Base-by-base conservation (phyloP, 2,329 filamentous ascomycete genomes). In the Verticillium nonalfalfae region DNA sequence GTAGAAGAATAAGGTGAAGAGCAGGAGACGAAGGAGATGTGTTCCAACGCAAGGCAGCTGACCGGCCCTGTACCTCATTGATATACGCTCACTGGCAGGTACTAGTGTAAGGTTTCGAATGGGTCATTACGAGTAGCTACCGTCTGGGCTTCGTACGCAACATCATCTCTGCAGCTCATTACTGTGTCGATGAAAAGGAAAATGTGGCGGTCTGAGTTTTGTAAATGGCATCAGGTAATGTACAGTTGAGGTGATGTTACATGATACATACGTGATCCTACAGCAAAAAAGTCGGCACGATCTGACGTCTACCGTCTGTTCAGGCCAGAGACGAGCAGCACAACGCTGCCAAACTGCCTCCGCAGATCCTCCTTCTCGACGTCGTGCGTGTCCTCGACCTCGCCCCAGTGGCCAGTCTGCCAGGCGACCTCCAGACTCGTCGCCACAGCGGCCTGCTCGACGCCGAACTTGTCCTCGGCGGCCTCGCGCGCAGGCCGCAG, bases 371-470 rank as follows among this genome's bases (percentile, higher is more conserved):
- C 94, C 74, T 88, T 90, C 69, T 96, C 90, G 1, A 99, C 95
- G 79, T 99, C 95, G 76, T 99, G 95, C 34, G 93, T 97, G 75
- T 99, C 93, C 74, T 99, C 95, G 1, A 99, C 95, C 79, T 97
- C 93, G 9, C 95, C 95, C 94, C 95, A 98, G 75, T 90, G 88
- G 34, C 84, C 79, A 1, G 89, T 96, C 82, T 99, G 95, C 89
- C 92, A 97, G 65, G 86, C 82, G 15, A 97, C 91, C 79, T 99
- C 95, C 52, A 96, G 74, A 68, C 85, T 97, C 6, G 89, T 87
- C 14, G 90, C 89, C 69, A 83, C 81, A 0, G 91, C 88, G 1
- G 93, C 94, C 72, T 96, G 87, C 69, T 96, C 90, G 13, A 96
- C 87, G 0, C 91, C 90, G 71, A 96, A 97, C 61, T 73, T 74